Evolutionary conservation across 108 stramenopile species (phyloP), one percentile per base, ranked within the genome.

Genomic region (Cyclostephanos invisitatus): DNA sequence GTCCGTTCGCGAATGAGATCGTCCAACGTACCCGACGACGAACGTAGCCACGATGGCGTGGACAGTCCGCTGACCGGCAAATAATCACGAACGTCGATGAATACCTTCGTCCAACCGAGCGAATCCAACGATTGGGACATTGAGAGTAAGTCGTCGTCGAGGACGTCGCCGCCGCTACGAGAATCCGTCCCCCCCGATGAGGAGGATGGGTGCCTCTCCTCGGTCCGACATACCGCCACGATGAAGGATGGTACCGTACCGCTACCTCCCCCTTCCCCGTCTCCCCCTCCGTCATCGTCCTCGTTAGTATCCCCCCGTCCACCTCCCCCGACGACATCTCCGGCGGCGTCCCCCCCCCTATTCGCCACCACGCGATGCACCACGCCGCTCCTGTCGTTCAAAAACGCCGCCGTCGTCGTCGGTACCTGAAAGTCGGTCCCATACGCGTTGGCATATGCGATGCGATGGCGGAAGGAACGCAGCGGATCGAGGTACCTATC

Each of bases 401-500:
- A 75, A 75, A 95, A 95, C 10, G 94, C 90, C 21, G 94, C 94
- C 2, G 94, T 95, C 22, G 68, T 60, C 10, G 83, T 81, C 1
- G 94, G 94, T 12, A 95, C 94, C 8, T 90, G 90, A 84, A 95
- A 95, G 74, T 95, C 94, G 5, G 94, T 95, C 22, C 84, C 77
- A 53, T 87, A 95, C n/a, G 89, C 89, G 81, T 95, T 95, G 73
- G 91, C 91, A 81, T 91, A 95, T 9, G 91, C 91, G 29, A 92
- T 86, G 9, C 94, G 62, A 61, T 82, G 78, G 17, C 89, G 87
- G 76, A 95, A 95, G 50, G 68, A 61, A 1, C 72, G 61, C 32
- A 95, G 73, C 0, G 94, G 90, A 9, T 61, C 54, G 18, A 95
- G 67, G 64, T 77, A 95, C 27, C 74, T 70, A 0, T 74, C 66